Conservation (phyloP, 1,284 basidiomycete genomes). For the Puccinia sorghi region DNA sequence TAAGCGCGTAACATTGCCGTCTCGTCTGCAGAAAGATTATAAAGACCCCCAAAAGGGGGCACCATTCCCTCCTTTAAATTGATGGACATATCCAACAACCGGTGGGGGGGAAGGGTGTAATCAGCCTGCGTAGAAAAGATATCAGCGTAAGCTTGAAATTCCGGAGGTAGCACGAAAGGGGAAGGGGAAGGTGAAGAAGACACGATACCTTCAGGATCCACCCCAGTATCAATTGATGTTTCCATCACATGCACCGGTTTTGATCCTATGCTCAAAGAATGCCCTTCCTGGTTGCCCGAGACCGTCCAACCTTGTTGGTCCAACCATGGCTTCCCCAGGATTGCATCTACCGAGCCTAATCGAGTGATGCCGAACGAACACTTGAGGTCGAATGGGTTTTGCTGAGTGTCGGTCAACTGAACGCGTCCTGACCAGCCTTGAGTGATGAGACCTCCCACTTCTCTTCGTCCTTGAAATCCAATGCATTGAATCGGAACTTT, state of each 20-base stretch:
- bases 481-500: neutral
- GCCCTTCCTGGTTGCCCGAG: conserved; percentile 1
- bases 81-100: neutral
- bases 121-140: neutral
- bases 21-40: neutral
- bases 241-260: neutral
- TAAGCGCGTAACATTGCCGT: neutral
- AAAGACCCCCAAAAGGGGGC: conserved; percentile 19
- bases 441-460: neutral
- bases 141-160: neutral
- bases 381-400: neutral
- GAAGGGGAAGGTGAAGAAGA: neutral
- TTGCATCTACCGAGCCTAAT: neutral
- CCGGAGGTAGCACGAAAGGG: neutral
- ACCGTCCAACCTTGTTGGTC: conserved; percentile 6
- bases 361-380: conserved; percentile 7
- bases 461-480: neutral
- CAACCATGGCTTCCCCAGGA: conserved; percentile 33
- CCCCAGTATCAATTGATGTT: neutral
- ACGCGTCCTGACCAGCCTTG: neutral
- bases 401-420: neutral
- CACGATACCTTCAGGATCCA: neutral
- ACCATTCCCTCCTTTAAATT: neutral
- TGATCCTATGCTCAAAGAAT: neutral
- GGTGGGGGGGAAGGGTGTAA: conserved; percentile 7